Percentiles rank a stretch among this genome's conserved stretches.
phyloP scores from a whole-genome alignment of 768 basidiomycete genomes.

The Kwoniella mangroviensis region DNA sequence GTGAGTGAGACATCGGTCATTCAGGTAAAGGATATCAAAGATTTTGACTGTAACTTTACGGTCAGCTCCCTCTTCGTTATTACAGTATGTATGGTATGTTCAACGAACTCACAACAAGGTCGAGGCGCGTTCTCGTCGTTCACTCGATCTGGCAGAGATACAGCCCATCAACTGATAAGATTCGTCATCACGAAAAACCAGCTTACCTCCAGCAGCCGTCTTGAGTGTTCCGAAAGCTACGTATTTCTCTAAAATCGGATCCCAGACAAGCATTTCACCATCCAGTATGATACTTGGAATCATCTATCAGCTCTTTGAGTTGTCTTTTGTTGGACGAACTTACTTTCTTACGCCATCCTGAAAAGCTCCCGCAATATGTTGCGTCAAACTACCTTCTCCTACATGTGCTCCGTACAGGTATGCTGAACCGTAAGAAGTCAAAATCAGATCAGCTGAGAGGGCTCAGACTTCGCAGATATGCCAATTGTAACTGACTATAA shows the following conservation, averaged over 20 bases:
- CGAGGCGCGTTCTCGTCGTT: constrained; percentile 70
- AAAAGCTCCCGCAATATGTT: constrained; percentile 77
- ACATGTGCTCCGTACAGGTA: constrained; percentile 85
- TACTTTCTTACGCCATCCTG: constrained; percentile 79
- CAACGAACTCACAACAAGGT: constrained; percentile 92
- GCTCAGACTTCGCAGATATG: no score
- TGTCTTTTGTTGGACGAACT: no score
- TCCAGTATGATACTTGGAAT: constrained; percentile 80
- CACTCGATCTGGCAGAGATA: constrained; percentile 55
- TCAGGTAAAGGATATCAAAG: constrained; percentile 89
- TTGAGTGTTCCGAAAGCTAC: constrained; percentile 93
- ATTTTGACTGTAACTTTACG: constrained; percentile 75
- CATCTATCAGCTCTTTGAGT: constrained; percentile 30
- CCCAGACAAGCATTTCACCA: constrained; percentile 99
- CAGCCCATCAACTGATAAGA: not conserved
- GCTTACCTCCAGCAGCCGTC: constrained; percentile 80
- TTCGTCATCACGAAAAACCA: not conserved
- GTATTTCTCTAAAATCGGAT: constrained; percentile 83
- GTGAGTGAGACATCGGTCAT: constrained; percentile 69
- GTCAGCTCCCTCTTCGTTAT: no score
- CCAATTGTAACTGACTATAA: constrained; percentile 47
- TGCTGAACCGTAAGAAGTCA: constrained; percentile 79
- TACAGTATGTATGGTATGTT: no score
- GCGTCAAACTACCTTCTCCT: constrained; percentile 84
- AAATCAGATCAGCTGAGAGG: constrained; percentile 73